These are phyloP conservation scores for Saccharomycopsis amapae DNA, from an alignment of 805 yeast species.

Conservation along the genomic window DNA sequence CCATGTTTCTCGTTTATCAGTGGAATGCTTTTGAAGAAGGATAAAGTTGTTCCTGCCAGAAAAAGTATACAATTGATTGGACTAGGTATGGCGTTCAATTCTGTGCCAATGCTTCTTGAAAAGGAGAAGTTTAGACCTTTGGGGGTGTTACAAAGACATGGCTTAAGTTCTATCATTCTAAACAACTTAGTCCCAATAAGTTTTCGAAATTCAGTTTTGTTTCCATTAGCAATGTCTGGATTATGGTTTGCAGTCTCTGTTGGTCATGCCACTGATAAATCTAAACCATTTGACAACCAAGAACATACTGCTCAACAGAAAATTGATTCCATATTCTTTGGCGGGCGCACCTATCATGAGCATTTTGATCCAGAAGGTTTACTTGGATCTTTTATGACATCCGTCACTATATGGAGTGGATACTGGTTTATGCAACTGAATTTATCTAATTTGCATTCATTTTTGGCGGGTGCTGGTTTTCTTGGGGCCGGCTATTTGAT, in stretches of 20 bases:
- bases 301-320: conserved; percentile 29
- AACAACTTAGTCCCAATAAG: conserved; percentile 7
- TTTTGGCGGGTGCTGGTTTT: conserved; percentile 25
- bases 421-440: conserved; percentile 26
- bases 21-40: conserved; percentile 17
- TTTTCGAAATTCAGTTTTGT: conserved; percentile 9
- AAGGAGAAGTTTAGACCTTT: conserved; percentile 20
- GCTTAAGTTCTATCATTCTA: conserved; percentile 21
- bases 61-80: conserved; percentile 22
- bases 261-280: conserved; percentile 23
- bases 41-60: conserved; percentile 15
- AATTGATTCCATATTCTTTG: conserved; percentile 26
- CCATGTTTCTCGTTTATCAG: conserved; percentile 23
- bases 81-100: conserved; percentile 22
- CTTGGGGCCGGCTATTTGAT: conserved; percentile 26
- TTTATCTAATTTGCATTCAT: conserved; percentile 23
- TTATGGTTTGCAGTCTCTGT: conserved; percentile 27
- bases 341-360: conserved; percentile 23
- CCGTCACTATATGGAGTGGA: conserved; percentile 33
- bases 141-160: conserved; percentile 25
- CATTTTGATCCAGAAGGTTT: conserved; percentile 33
- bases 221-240: conserved; percentile 24
- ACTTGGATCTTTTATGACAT: conserved; percentile 30
- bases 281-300: conserved; percentile 26
- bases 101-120: conserved; percentile 19